Percentiles rank a stretch among this genome's conserved stretches.
These are phyloP conservation scores for Phytophthora kernoviae DNA, from an alignment of 352 stramenopile genomes.

Conservation along the genomic window DNA sequence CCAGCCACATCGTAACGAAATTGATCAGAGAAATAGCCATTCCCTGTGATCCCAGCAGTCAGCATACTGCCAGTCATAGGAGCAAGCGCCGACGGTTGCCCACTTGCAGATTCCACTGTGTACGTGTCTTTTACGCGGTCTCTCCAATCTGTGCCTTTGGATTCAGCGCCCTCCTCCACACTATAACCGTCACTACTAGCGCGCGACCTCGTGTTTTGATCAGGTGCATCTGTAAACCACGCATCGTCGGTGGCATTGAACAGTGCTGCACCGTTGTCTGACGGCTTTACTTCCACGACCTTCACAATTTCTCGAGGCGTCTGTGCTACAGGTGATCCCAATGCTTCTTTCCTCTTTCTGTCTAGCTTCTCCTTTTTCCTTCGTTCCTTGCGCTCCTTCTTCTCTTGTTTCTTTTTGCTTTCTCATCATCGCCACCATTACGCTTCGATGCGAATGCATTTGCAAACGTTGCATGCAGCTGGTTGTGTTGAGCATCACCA, in stretches of 20 bases:
- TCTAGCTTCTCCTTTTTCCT: conserved; percentile 19
- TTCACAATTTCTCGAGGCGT: neutral
- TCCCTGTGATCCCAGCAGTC: conserved; percentile 29
- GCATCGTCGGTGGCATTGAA: conserved; percentile 60
- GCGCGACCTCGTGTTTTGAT: conserved; percentile 7
- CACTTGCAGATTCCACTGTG: conserved; percentile 16
- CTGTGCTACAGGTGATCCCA: neutral
- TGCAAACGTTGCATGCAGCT: conserved; percentile 10
- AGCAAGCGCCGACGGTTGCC: conserved; percentile 12
- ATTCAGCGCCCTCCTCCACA: conserved; percentile 12
- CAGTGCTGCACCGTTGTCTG: conserved; percentile 17
- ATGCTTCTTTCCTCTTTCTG: conserved; percentile 1
- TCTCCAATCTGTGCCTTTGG: conserved; percentile 31
- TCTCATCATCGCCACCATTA: conserved; percentile 11
- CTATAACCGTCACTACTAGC: conserved; percentile 16
- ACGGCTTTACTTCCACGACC: conserved; percentile 2
- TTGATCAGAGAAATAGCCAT: conserved; percentile 41
- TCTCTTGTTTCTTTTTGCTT: conserved; percentile 22
- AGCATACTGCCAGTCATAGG: conserved; percentile 15
- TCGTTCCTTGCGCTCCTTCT: conserved; percentile 16
- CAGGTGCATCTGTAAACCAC: conserved; percentile 65
- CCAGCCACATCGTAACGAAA: conserved; percentile 36
- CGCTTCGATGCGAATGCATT: conserved; percentile 13
- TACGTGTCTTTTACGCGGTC: conserved; percentile 36
- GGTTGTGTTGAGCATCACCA: conserved; percentile 2